Conservation (phyloP, 116 monocot genomes). For the Trichopus zeylanicus region DNA sequence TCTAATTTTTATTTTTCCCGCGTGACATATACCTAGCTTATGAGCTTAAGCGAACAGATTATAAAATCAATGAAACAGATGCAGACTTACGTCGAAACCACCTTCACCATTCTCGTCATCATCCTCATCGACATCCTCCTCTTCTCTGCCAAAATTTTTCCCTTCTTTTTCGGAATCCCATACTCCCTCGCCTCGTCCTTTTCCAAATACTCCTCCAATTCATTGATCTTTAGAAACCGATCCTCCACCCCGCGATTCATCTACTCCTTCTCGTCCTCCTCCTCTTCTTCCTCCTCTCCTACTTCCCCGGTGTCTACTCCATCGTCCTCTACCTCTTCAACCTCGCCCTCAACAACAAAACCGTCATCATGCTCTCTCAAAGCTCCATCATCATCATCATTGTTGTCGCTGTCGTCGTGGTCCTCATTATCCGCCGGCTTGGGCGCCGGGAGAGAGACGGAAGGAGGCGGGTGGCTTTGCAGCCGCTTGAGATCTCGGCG, state of each 20-base stretch:
- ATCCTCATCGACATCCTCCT: constrained; percentile 24
- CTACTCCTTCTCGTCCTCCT: constrained; percentile 6
- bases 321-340: constrained; percentile 1
- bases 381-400: too few species aligned
- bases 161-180: constrained; percentile 12
- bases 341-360: too few species aligned
- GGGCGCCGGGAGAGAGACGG: neutral
- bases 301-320: neutral
- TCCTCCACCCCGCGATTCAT: constrained; percentile 27
- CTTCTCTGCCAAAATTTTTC: constrained; percentile 5
- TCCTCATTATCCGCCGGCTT: neutral
- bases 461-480: constrained; percentile 22
- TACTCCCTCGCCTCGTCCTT: constrained; percentile 36
- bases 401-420: neutral
- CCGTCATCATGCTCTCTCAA: too few species aligned
- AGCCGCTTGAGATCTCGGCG: constrained; percentile 36
- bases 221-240: constrained; percentile 37
- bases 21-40: neutral
- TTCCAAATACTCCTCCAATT: constrained; percentile 29
- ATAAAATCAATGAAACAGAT: neutral
- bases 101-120: constrained; percentile 23
- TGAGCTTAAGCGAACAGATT: neutral
- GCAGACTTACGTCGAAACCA: constrained; percentile 21
- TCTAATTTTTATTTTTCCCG: too few species aligned
- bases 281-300: constrained; percentile 11